phyloP scores from a whole-genome alignment of 805 yeast species.

The Blastobotrys americana region DNA sequence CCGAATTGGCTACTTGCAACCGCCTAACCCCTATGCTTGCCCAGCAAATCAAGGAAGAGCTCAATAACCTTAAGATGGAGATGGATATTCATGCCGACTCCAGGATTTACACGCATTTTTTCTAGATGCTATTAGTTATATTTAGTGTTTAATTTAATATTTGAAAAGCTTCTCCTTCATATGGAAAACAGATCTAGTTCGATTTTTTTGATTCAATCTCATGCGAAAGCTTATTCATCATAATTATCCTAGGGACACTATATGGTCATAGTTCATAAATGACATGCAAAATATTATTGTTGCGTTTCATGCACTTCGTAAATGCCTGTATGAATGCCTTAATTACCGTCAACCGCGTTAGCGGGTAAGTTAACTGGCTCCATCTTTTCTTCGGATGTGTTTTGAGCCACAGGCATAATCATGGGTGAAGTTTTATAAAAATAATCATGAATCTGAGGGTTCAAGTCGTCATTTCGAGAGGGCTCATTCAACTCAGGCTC shows the following conservation, averaged over 20 bases:
- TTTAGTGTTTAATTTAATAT: neutral
- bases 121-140: constrained; percentile 32
- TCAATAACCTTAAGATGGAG: constrained; percentile 66
- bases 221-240: no score
- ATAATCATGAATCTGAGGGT: constrained; percentile 30
- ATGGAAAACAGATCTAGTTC: no score
- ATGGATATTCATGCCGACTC: constrained; percentile 84
- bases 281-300: no score
- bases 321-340: neutral
- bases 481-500: constrained; percentile 15
- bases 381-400: neutral
- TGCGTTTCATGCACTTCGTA: neutral
- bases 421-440: constrained; percentile 32
- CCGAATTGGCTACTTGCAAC: constrained; percentile 89
- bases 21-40: constrained; percentile 83
- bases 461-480: constrained; percentile 18
- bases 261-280: no score
- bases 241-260: no score
- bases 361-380: neutral
- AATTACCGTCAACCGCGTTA: neutral
- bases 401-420: constrained; percentile 21
- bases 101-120: constrained; percentile 75
- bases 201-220: no score
- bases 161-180: no score
- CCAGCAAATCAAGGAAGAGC: constrained; percentile 75